These are phyloP conservation scores for Thermomucor indicae-seudaticae DNA, from an alignment of 371 early-diverging fungal species.

Conservation along the genomic window DNA sequence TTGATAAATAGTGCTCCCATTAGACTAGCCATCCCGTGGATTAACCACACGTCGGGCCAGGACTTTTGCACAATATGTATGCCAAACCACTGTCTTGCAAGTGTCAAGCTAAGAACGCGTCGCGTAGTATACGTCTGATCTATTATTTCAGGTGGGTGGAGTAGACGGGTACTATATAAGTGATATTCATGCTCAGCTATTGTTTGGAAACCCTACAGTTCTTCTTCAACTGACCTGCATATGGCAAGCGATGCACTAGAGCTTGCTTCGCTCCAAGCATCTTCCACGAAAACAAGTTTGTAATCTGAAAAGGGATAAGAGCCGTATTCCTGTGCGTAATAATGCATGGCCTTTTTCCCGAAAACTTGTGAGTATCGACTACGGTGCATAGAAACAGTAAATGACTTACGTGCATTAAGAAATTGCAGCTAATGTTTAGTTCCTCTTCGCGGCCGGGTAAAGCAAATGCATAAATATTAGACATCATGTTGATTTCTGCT, in stretches of 20 bases:
- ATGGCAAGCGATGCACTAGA: constrained; percentile 72
- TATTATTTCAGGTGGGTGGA: constrained; percentile 72
- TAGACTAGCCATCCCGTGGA: constrained; percentile 75
- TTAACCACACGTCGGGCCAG: constrained; percentile 90
- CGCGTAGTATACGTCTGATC: constrained; percentile 87
- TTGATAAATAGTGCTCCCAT: constrained; percentile 71
- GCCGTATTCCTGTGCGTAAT: constrained; percentile 81
- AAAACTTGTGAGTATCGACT: background rate
- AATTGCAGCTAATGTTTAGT: constrained; percentile 61
- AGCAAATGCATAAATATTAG: constrained; percentile 68
- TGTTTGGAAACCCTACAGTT: background rate
- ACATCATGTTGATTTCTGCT: constrained; percentile 48
- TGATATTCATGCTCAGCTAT: background rate
- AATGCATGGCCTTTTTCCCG: constrained; percentile 62
- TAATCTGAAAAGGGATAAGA: constrained; percentile 84
- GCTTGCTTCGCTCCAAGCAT: constrained; percentile 59
- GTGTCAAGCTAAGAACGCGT: constrained; percentile 61
- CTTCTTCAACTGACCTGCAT: constrained; percentile 37
- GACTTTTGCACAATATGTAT: constrained; percentile 75
- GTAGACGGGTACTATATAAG: constrained; percentile 53
- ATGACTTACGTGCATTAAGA: constrained; percentile 61
- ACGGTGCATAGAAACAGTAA: background rate
- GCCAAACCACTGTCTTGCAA: constrained; percentile 94
- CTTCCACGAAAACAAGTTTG: constrained; percentile 89
- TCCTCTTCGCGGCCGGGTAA: constrained; percentile 56